Conservation (phyloP, 1,139 yeast species). For the Diutina catenulata region DNA sequence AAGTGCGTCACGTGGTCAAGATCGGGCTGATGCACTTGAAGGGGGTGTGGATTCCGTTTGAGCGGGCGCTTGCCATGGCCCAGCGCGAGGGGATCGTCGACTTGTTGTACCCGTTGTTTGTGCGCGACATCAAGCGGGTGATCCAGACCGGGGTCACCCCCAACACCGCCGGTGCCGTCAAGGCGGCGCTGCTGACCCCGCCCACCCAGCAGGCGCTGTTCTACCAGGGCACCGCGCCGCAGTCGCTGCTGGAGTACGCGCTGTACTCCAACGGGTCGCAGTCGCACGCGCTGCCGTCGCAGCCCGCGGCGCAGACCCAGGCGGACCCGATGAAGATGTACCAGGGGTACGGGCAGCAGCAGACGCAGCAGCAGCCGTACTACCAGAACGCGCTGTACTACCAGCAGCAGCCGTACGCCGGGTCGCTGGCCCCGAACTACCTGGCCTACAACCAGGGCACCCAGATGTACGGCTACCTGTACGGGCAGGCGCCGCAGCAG, state of each 20-base stretch:
- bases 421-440: constrained; percentile 1
- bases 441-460: constrained; percentile 5
- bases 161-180: constrained; percentile 7
- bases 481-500: constrained; percentile 3
- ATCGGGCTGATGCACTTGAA: constrained; percentile 95
- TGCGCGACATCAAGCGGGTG: constrained; percentile 68
- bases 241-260: constrained; percentile 7
- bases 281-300: constrained; percentile 9
- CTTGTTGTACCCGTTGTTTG: constrained; percentile 76
- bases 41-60: constrained; percentile 98
- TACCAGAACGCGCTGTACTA: constrained; percentile 5
- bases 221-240: constrained; percentile 6
- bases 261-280: constrained; percentile 15
- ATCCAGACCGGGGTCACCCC: constrained; percentile 46
- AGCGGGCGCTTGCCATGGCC: constrained; percentile 84
- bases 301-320: constrained; percentile 7
- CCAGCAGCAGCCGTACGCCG: constrained; percentile 4
- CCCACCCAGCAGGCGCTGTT: not conserved
- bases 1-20: constrained; percentile 83
- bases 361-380: constrained; percentile 4
- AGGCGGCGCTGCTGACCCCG: constrained; percentile 7
- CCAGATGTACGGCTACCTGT: constrained; percentile 5
- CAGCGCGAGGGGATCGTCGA: constrained; percentile 84
- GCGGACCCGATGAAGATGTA: constrained; percentile 8
- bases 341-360: constrained; percentile 4